Percentiles rank a stretch among this genome's conserved stretches.
These are phyloP conservation scores for Alternaria gansuensis DNA, from an alignment of 2,329 filamentous ascomycete genomes.

Conservation along the genomic window DNA sequence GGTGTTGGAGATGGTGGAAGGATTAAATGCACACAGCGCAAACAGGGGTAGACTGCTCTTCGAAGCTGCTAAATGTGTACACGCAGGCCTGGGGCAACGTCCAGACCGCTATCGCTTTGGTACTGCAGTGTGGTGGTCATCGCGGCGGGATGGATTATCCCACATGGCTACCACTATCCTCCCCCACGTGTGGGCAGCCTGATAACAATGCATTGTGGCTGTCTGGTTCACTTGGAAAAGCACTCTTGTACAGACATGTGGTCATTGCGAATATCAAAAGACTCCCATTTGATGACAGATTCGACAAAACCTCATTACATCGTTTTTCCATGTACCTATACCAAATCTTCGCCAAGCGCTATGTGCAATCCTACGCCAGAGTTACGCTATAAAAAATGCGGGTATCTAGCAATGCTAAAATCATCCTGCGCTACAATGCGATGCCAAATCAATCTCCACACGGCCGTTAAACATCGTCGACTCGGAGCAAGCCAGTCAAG, in stretches of 20 bases:
- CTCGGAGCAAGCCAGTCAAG: slow-evolving; percentile 11
- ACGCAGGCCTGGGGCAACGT: slow-evolving; percentile 11
- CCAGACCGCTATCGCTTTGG: slow-evolving; percentile 36
- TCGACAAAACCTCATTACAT: slow-evolving; percentile 13
- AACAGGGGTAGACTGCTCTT: slow-evolving; percentile 20
- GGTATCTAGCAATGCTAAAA: slow-evolving; percentile 54
- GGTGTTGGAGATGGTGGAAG: slow-evolving; percentile 8
- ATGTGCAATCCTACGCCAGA: slow-evolving; percentile 23
- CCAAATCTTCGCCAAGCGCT: slow-evolving; percentile 13
- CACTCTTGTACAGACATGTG: not conserved
- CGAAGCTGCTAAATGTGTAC: slow-evolving; percentile 20
- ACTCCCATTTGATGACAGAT: not conserved
- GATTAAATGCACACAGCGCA: slow-evolving; percentile 13
- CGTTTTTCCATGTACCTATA: slow-evolving; percentile 11
- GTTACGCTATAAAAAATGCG: slow-evolving; percentile 43
- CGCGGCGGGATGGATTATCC: slow-evolving; percentile 14
- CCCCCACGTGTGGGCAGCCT: slow-evolving; percentile 26
- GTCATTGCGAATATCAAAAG: not conserved
- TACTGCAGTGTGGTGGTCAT: slow-evolving; percentile 19
- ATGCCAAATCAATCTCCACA: slow-evolving; percentile 19
- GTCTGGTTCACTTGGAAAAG: not conserved
- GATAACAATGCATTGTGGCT: not conserved
- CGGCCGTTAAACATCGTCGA: slow-evolving; percentile 27
- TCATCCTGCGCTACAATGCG: slow-evolving; percentile 35
- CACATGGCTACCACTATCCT: slow-evolving; percentile 6